Percentiles rank a stretch among this genome's conserved stretches.
These are phyloP conservation scores for Lactarius pseudohatsudake DNA, from an alignment of 768 basidiomycete species.

Conservation along the genomic window DNA sequence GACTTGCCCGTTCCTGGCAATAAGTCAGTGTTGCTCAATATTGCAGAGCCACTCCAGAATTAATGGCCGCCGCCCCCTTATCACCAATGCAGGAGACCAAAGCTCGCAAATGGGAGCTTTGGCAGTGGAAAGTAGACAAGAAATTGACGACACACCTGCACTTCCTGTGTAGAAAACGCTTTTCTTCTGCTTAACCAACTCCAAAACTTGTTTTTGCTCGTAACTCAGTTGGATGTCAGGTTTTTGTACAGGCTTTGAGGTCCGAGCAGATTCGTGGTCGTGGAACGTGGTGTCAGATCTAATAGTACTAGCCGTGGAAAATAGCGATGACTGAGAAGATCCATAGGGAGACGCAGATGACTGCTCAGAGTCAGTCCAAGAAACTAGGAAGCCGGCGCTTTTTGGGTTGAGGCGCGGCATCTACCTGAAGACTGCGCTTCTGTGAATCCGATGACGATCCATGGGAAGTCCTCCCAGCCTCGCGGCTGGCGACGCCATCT, in stretches of 20 bases:
- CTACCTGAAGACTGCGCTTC: constrained; percentile 30
- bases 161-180: constrained; percentile 96
- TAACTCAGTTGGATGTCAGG: constrained; percentile 63
- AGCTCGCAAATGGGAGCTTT: constrained; percentile 13
- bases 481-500: constrained; percentile 26
- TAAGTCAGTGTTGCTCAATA: constrained; percentile 3
- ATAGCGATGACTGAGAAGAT: constrained; percentile 11
- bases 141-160: constrained; percentile 62
- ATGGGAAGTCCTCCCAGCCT: constrained; percentile 15
- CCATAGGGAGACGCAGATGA: not conserved
- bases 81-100: constrained; percentile 9
- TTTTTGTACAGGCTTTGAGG: constrained; percentile 29
- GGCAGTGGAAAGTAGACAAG: not conserved
- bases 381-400: constrained; percentile 27
- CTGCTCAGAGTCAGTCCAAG: constrained; percentile 19
- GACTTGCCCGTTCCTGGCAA: constrained; percentile 91
- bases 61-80: not conserved
- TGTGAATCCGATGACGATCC: constrained; percentile 27
- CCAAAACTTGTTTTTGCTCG: constrained; percentile 84
- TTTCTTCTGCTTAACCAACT: constrained; percentile 66
- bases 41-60: not conserved
- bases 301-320: constrained; percentile 1
- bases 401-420: constrained; percentile 11
- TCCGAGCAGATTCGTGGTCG: constrained; percentile 25
- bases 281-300: constrained; percentile 19